Evolutionary conservation across 1,284 basidiomycete genomes (phyloP), one percentile per base, ranked within the genome.

Genomic region (Ceratobasidium sp.): DNA sequence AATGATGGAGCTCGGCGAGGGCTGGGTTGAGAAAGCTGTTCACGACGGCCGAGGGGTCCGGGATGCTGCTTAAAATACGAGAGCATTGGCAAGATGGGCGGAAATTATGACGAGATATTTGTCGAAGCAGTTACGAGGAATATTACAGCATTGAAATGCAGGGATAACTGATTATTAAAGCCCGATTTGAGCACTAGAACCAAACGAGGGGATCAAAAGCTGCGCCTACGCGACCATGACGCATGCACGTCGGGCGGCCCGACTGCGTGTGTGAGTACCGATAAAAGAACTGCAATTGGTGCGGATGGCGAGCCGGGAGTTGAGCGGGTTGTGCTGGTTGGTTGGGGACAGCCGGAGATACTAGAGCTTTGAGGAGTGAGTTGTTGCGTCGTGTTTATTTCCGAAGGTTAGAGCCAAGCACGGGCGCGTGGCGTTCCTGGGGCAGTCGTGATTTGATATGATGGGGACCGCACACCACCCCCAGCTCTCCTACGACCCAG

Each of bases 401-500:
- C 36, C n/a, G 41, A 22, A n/a, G 36, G 4, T 11, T 9, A 11
- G 59, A 36, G 53, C 53, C 53, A 54, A 54, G 53, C 24, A 54
- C 56, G 6, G 59, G 59, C 59, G 59, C 59, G 59, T 60, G 59
- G 59, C 59, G 59, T 60, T 60, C 59, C 59, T 60, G 59, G 29
- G 17, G 29, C 29, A 33, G 56, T 33, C 9, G 56, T 7, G 29
- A 59, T 59, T 59, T 29, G 56, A 59, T 33, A 59, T 36, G 56
- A 59, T 22, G 56, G n/a, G 24, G 22, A 31, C 27, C n/a, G 17
- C n/a, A 33, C 59, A 60, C 59, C 29, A 60, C 59, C 41, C 19
- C 36, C 22, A 22, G 24, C 56, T 59, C 15, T 59, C 31, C 27
- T 22, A 33, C 29, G 31, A 14, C n/a, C 53, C 7, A 29, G 5